Conservation (phyloP, 2,329 filamentous ascomycete genomes). For the Cryphonectria naterciae region DNA sequence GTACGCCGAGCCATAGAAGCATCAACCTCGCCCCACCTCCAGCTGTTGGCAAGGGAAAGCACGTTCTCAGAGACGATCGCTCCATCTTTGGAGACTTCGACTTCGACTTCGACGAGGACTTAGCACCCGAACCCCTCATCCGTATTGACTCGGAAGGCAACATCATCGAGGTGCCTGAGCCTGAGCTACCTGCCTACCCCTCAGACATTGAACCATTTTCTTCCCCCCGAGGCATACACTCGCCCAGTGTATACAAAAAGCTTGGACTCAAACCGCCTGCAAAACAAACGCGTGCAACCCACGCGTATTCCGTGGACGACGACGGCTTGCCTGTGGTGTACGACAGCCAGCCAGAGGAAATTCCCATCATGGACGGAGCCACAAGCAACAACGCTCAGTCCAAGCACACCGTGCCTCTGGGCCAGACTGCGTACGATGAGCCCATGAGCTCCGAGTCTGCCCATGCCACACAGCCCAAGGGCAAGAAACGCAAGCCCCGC, state of each 20-base stretch:
- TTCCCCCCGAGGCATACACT: too few species aligned
- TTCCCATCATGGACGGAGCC: slow-evolving; percentile 20
- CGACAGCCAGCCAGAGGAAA: slow-evolving; percentile 39
- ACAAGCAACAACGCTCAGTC: neutral
- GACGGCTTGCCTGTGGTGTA: slow-evolving; percentile 37
- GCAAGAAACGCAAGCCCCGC: slow-evolving; percentile 27
- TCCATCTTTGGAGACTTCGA: slow-evolving; percentile 36
- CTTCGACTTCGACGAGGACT: slow-evolving; percentile 42
- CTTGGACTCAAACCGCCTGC: too few species aligned
- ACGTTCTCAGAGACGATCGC: slow-evolving; percentile 35
- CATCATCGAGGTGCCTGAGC: slow-evolving; percentile 50
- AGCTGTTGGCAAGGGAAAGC: slow-evolving; percentile 30
- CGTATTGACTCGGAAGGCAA: slow-evolving; percentile 58
- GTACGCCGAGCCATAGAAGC: slow-evolving; percentile 30
- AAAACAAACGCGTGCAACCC: slow-evolving; percentile 10
- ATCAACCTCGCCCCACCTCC: slow-evolving; percentile 28
- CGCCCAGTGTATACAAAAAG: too few species aligned
- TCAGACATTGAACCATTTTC: slow-evolving; percentile 6
- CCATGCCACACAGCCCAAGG: slow-evolving; percentile 14
- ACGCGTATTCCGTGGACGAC: slow-evolving; percentile 19
- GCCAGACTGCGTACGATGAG: slow-evolving; percentile 12
- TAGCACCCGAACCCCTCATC: slow-evolving; percentile 46
- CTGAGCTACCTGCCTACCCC: slow-evolving; percentile 49
- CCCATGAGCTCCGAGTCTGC: slow-evolving; percentile 18
- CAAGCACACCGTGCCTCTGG: neutral